Conservation (phyloP, 257 asterid species). For the Nicotiana paniculata region DNA sequence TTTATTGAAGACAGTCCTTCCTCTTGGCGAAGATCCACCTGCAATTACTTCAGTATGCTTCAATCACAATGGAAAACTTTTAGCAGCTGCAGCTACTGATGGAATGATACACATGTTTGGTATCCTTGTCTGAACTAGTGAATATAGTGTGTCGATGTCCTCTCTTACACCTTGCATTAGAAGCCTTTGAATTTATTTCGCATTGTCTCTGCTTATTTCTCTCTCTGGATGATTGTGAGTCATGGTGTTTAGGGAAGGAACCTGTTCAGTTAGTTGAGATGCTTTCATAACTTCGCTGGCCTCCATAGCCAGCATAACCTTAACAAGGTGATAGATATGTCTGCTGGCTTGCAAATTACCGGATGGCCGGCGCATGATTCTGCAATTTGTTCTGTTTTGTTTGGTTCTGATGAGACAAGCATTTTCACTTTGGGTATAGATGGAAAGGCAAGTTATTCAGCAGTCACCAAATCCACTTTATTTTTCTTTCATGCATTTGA, state of each 20-base stretch:
- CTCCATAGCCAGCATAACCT: conserved; percentile 19
- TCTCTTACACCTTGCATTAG: conserved; percentile 4
- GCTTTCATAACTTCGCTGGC: background rate
- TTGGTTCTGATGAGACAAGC: conserved; percentile 96
- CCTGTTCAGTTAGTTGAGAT: background rate
- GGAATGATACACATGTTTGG: conserved; percentile 99
- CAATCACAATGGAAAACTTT: conserved; percentile 95
- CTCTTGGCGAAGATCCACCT: conserved; percentile 98
- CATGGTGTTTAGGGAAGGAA: background rate
- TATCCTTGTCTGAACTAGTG: conserved; percentile 43
- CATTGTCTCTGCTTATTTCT: background rate
- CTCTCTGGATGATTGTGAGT: background rate
- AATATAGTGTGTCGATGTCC: background rate
- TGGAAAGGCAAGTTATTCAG: conserved; percentile 65
- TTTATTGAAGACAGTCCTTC: conserved; percentile 91
- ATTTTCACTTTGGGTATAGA: conserved; percentile 87
- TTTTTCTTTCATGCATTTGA: conserved; percentile 8
- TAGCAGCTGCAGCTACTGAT: conserved; percentile 97
- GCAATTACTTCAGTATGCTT: conserved; percentile 88
- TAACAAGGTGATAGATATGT: conserved; percentile 68
- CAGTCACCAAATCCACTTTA: conserved; percentile 15
- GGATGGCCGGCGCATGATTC: conserved; percentile 99
- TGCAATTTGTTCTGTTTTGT: conserved; percentile 79
- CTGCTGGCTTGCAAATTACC: conserved; percentile 92
- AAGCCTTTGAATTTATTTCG: background rate